These are phyloP conservation scores for Phytophthora palmivora DNA, from an alignment of 352 stramenopile species.

Conservation along the genomic window DNA sequence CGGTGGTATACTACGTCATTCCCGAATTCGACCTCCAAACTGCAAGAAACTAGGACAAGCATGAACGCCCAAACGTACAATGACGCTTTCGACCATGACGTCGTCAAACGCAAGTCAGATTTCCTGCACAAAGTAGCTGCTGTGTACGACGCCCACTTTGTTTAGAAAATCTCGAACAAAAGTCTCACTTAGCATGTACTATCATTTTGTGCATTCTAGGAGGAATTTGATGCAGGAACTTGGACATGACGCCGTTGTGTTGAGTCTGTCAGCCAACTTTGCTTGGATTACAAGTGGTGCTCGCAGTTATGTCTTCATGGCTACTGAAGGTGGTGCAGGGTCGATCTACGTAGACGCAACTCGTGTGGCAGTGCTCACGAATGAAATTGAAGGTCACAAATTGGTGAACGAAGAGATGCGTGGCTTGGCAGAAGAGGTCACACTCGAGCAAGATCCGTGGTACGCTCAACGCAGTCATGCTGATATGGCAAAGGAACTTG, in stretches of 20 bases:
- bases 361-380: slow-evolving; percentile 65
- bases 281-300: slow-evolving; percentile 70
- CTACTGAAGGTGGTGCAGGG: slow-evolving; percentile 64
- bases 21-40: slow-evolving; percentile 5
- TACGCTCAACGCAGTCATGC: slow-evolving; percentile 42
- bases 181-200: slow-evolving; percentile 7
- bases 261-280: slow-evolving; percentile 72
- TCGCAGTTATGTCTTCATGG: slow-evolving; percentile 75
- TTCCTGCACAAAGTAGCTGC: slow-evolving; percentile 52
- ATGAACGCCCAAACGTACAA: slow-evolving; percentile 75
- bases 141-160: slow-evolving; percentile 43
- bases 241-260: slow-evolving; percentile 50
- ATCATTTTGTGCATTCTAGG: slow-evolving; percentile 28
- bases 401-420: slow-evolving; percentile 74
- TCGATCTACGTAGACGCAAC: slow-evolving; percentile 68
- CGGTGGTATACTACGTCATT: slow-evolving; percentile 18
- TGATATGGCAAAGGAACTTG: slow-evolving; percentile 46
- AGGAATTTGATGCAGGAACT: slow-evolving; percentile 53
- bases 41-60: slow-evolving; percentile 5
- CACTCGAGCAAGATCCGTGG: slow-evolving; percentile 63
- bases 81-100: slow-evolving; percentile 58
- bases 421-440: slow-evolving; percentile 52
- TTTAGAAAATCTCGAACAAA: slow-evolving; percentile 4
- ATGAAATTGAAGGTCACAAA: slow-evolving; percentile 78
- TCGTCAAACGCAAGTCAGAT: slow-evolving; percentile 47